These are phyloP conservation scores for Lepidium didymum DNA, from an alignment of 345 rosid species.

Conservation along the genomic window DNA sequence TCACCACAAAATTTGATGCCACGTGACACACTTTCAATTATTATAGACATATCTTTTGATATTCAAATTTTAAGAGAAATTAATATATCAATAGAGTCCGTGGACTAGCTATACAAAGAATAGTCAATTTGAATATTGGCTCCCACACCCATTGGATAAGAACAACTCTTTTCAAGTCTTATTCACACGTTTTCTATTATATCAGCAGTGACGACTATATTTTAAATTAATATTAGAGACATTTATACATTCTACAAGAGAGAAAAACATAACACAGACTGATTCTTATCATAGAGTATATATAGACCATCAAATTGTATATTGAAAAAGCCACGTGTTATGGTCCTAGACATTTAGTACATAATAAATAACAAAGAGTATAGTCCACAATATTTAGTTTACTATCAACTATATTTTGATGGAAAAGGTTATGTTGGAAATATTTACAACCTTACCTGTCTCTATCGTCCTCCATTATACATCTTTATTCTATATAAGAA, in stretches of 20 bases:
- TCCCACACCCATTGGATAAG: conserved; percentile 23
- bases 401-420: too few relatives aligned
- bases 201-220: conserved; percentile 1
- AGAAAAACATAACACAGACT: background rate
- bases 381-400: conserved; percentile 1
- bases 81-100: conserved; percentile 2
- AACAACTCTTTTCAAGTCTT: background rate
- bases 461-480: conserved; percentile 1
- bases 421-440: too few relatives aligned
- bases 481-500: conserved; percentile 8
- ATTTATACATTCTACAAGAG: background rate
- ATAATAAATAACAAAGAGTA: conserved; percentile 11
- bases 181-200: conserved; percentile 14
- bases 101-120: conserved; percentile 15
- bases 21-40: too few relatives aligned
- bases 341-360: conserved; percentile 17
- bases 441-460: conserved; percentile 11
- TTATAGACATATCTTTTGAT: too few relatives aligned
- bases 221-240: background rate
- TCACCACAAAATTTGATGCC: too few relatives aligned
- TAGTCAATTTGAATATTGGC: conserved; percentile 18
- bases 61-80: background rate
- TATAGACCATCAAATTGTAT: too few relatives aligned
- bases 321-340: background rate
- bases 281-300: background rate